A percentile compares a stretch with the other conserved stretches of the same genome.
Evolutionary conservation across 306 rosid genomes (phyloP).

Genomic region (Glycine tomentella): DNA sequence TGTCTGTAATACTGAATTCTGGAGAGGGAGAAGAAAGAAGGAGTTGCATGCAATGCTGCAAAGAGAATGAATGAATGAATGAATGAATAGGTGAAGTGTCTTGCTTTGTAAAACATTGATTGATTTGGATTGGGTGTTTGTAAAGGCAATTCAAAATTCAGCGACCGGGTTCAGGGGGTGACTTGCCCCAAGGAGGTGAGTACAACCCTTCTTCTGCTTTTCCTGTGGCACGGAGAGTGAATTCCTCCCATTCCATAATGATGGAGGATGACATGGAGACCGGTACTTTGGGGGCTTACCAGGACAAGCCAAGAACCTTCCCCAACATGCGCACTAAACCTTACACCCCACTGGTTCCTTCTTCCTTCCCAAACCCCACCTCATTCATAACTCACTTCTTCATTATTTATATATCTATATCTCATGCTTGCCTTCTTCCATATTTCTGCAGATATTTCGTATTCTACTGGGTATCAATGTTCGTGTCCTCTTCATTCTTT

Average conservation of each 20-base stretch:
- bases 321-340: constrained; percentile 93
- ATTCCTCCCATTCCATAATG: constrained; percentile 66
- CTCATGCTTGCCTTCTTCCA: too few species aligned
- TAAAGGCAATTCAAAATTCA: constrained; percentile 71
- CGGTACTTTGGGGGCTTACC: constrained; percentile 73
- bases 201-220: constrained; percentile 72
- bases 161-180: constrained; percentile 97
- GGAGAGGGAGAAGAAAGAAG: constrained; percentile 26
- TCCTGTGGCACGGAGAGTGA: constrained; percentile 75
- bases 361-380: neutral
- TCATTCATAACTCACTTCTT: too few species aligned
- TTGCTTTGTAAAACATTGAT: too few species aligned
- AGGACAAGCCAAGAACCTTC: constrained; percentile 79
- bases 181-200: constrained; percentile 95
- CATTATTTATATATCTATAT: too few species aligned
- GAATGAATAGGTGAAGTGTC: too few species aligned
- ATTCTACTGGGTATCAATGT: constrained; percentile 73
- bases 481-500: constrained; percentile 71
- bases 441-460: constrained; percentile 75
- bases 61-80: too few species aligned
- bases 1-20: neutral
- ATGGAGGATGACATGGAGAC: constrained; percentile 80
- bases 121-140: constrained; percentile 25
- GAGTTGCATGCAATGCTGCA: constrained; percentile 9
- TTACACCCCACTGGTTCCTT: constrained; percentile 77